A percentile compares a stretch with the other conserved stretches of the same genome.
phyloP scores from a whole-genome alignment of 2,329 filamentous ascomycete species.

The Pyrenochaeta sp. region DNA sequence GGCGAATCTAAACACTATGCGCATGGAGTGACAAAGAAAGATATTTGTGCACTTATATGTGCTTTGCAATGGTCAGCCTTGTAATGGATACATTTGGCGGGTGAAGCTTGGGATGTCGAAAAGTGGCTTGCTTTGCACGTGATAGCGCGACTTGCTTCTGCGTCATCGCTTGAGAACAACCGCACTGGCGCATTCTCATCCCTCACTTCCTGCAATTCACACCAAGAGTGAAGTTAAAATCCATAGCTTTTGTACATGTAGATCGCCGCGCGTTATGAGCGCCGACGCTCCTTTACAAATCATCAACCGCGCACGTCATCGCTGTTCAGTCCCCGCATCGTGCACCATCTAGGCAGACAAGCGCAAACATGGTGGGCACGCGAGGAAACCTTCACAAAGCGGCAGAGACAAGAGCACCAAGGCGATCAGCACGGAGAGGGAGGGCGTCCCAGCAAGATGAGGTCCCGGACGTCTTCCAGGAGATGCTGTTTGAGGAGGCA shows the following conservation, averaged over 20 bases:
- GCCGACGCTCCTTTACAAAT: background rate
- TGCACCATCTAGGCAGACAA: constrained; percentile 4
- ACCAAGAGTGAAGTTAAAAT: background rate
- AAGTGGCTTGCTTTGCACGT: constrained; percentile 4
- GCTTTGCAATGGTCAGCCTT: too few species aligned
- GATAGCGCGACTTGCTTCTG: constrained; percentile 13
- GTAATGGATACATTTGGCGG: too few species aligned
- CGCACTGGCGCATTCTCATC: background rate
- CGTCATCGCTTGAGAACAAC: too few species aligned
- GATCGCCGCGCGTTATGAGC: background rate
- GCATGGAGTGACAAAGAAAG: too few species aligned
- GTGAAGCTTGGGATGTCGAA: too few species aligned
- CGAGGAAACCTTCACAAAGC: constrained; percentile 33
- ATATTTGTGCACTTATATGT: too few species aligned
- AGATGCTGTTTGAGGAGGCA: constrained; percentile 55
- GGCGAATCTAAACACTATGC: too few species aligned
- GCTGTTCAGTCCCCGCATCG: background rate
- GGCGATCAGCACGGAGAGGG: constrained; percentile 34
- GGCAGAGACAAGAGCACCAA: constrained; percentile 18
- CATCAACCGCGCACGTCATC: constrained; percentile 1
- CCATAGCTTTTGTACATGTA: background rate
- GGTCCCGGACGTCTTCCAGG: constrained; percentile 56
- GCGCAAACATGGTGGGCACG: constrained; percentile 36
- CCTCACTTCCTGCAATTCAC: background rate
- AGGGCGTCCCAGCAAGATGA: constrained; percentile 30